Evolutionary conservation across 352 stramenopile genomes (phyloP), one percentile per base, ranked within the genome.

Genomic region (Globisporangium takayamanum): DNA sequence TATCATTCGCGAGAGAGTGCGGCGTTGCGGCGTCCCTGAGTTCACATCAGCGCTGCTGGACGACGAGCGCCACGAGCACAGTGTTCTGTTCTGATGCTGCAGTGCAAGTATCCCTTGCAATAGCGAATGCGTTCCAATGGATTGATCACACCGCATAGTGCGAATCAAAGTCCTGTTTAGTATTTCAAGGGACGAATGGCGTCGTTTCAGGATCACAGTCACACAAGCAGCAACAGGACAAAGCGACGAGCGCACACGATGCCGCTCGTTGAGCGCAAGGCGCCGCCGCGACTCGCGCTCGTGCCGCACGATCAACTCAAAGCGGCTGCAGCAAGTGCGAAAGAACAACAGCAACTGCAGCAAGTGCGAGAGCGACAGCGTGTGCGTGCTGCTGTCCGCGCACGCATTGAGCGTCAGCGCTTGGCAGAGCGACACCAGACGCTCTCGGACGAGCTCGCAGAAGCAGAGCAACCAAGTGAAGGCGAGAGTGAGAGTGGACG

Each of bases 261-360:
- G 51, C 51, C 51, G n/a, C 10, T 47, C 20, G 30, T 39, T 15
- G 49, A 50, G 37, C 41, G 39, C 37, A 44, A 64, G 12, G 59
- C 53, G 10, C 61, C 59, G 14, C 76, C 74, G 44, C 75, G 59
- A 5, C 64, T 88, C 25, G 76, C 76, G 53, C 59, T 87, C 25
- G 59, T 84, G 47, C 78, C 78, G n/a, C 68, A 71, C 8, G 66
- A 74, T 16, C 60, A 75, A 36, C 37, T 80, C 37, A 26, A 37
- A 56, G 68, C 48, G 25, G 14, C 63, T 66, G 28, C 68, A 63
- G 28, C 20, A 57, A 26, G 45, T 26, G 44, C 30, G 52, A 1
- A 16, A n/a, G n/a, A 60, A n/a, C 41, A 46, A 1, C 44, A 50
- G 1, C 36, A 30, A 20, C 22, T 18, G 20, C 44, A 47, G n/a